These are phyloP conservation scores for Mortierella sp. DNA, from an alignment of 371 early-diverging fungal genomes.

Conservation along the genomic window DNA sequence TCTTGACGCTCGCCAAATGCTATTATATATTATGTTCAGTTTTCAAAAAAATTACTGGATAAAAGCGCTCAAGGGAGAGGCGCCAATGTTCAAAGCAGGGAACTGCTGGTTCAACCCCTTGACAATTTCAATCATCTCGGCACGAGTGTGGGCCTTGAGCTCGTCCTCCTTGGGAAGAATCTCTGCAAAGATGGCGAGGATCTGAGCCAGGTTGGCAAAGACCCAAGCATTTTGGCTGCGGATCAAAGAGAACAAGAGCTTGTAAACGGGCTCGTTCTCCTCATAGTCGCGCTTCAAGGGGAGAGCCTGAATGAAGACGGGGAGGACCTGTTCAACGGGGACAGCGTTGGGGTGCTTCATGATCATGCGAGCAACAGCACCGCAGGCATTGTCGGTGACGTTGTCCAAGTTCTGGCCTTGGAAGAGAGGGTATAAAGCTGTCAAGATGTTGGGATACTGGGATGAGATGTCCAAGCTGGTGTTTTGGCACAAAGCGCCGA, in stretches of 20 bases:
- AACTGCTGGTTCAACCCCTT: constrained; percentile 53
- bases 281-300: constrained; percentile 86
- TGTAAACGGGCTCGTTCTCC: constrained; percentile 86
- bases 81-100: constrained; percentile 48
- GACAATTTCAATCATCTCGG: constrained; percentile 69
- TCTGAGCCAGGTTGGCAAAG: constrained; percentile 72
- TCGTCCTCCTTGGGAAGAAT: constrained; percentile 63
- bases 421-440: constrained; percentile 82
- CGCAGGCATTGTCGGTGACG: constrained; percentile 90
- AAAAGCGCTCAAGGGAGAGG: constrained; percentile 27
- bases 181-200: constrained; percentile 72
- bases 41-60: neutral
- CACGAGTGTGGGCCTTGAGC: constrained; percentile 65
- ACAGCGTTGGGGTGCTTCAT: constrained; percentile 75
- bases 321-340: constrained; percentile 79
- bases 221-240: constrained; percentile 68
- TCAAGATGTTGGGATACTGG: constrained; percentile 79
- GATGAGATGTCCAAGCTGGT: constrained; percentile 77
- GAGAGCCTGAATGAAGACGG: constrained; percentile 73
- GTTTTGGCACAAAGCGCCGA: constrained; percentile 80
- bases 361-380: constrained; percentile 88
- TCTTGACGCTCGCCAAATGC: too few species aligned
- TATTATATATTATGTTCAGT: neutral
- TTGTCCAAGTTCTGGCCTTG: constrained; percentile 71
- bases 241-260: constrained; percentile 75